phyloP scores from a whole-genome alignment of 495 filamentous ascomycete genomes.

The Tuber brumale region DNA sequence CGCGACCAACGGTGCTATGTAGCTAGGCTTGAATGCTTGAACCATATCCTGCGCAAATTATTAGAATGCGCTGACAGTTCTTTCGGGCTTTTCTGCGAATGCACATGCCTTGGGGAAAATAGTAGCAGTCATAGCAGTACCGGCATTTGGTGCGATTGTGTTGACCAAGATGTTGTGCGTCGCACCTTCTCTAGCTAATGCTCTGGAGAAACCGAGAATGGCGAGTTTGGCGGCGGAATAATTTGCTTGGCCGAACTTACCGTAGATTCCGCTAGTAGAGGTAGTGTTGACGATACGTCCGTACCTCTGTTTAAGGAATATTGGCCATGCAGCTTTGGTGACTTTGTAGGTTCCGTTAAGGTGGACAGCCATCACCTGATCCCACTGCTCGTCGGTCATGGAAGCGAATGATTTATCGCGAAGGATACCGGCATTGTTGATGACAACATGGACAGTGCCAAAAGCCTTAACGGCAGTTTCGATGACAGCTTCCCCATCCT shows the following conservation, averaged over 20 bases:
- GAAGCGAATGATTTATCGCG: constrained; percentile 96
- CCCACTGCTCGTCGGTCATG: constrained; percentile 93
- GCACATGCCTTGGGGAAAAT: constrained; percentile 69
- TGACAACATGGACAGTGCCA: constrained; percentile 84
- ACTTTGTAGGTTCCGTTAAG: constrained; percentile 93
- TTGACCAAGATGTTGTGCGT: constrained; percentile 99
- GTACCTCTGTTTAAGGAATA: constrained; percentile 98
- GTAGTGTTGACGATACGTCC: constrained; percentile 95
- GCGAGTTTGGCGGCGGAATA: constrained; percentile 93
- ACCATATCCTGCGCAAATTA: constrained; percentile 61
- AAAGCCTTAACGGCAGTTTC: constrained; percentile 90
- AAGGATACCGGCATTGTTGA: constrained; percentile 98
- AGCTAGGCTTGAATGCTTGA: constrained; percentile 98
- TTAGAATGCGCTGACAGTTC: neutral
- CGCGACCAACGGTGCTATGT: constrained; percentile 88
- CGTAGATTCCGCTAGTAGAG: constrained; percentile 94
- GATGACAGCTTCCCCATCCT: constrained; percentile 88
- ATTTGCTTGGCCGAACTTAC: constrained; percentile 98
- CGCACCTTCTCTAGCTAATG: constrained; percentile 82
- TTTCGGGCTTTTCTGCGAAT: neutral
- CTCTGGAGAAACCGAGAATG: constrained; percentile 90
- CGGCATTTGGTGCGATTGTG: constrained; percentile 96
- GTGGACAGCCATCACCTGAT: constrained; percentile 87
- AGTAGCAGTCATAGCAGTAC: constrained; percentile 89
- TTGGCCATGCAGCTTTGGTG: constrained; percentile 96